Evolutionary conservation across 495 filamentous ascomycete species (phyloP).

Genomic region (Aspergillus cavernicola): DNA sequence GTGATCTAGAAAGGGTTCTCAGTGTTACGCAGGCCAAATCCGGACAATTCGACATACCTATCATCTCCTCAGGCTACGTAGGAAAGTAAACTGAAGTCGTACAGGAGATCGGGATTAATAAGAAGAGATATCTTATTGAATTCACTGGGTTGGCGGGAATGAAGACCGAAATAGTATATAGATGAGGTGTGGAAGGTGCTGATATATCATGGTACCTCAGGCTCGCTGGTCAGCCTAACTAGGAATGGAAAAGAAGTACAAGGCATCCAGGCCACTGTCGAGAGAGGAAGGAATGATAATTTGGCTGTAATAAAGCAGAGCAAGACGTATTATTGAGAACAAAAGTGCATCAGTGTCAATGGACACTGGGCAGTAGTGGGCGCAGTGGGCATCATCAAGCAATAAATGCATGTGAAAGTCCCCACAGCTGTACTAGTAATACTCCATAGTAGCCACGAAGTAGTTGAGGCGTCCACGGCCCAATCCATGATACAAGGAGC

Average conservation of each 20-base stretch:
- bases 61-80: slow-evolving; percentile 25
- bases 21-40: slow-evolving; percentile 1
- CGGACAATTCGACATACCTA: slow-evolving; percentile 24
- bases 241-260: background rate
- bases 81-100: background rate
- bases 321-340: too few relatives aligned
- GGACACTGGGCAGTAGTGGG: too few relatives aligned
- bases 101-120: background rate
- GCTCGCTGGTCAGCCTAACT: too few relatives aligned
- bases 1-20: slow-evolving; percentile 58
- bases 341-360: too few relatives aligned
- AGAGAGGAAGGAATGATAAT: background rate
- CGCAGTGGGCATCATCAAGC: slow-evolving; percentile 8
- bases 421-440: too few relatives aligned
- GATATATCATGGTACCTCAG: too few relatives aligned
- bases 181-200: background rate
- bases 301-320: background rate
- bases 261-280: background rate
- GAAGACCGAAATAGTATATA: background rate
- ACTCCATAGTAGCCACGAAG: too few relatives aligned
- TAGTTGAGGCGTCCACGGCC: too few relatives aligned
- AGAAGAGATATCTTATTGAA: background rate
- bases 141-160: background rate
- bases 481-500: background rate
- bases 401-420: slow-evolving; percentile 33